A percentile compares a stretch with the other conserved stretches of the same genome.
Conservation (phyloP, 2,329 filamentous ascomycete genomes). For the Paraphoma sp. region DNA sequence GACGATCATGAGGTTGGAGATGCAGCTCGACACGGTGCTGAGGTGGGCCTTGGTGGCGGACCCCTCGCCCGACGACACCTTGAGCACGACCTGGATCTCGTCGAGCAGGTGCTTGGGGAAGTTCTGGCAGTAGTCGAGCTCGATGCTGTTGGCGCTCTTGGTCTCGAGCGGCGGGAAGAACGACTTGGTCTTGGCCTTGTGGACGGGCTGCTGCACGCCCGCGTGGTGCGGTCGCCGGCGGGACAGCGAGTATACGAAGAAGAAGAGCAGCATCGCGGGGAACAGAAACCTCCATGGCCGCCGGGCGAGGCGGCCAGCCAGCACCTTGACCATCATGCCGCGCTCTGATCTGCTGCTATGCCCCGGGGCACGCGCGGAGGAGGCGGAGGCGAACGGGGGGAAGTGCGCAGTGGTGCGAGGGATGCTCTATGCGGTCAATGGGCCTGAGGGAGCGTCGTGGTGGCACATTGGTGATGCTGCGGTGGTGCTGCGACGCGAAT, state of each 20-base stretch:
- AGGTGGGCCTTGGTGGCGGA: constrained; percentile 56
- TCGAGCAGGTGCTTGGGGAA: constrained; percentile 51
- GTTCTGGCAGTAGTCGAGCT: constrained; percentile 48
- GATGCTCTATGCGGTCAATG: neutral
- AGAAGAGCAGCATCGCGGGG: constrained; percentile 39
- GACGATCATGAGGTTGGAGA: constrained; percentile 63
- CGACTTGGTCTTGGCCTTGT: constrained; percentile 41
- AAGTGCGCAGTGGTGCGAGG: neutral
- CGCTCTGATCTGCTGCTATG: constrained; percentile 5
- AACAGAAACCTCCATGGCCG: constrained; percentile 42
- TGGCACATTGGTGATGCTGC: too few relatives aligned
- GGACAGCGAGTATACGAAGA: constrained; percentile 39
- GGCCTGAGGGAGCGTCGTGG: constrained; percentile 1
- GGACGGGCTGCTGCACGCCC: constrained; percentile 21
- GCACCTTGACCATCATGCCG: constrained; percentile 30
- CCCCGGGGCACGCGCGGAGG: constrained; percentile 6
- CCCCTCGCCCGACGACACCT: constrained; percentile 56
- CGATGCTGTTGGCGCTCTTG: constrained; percentile 33
- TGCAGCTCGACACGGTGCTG: constrained; percentile 60
- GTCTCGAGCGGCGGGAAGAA: constrained; percentile 46
- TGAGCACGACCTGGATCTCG: constrained; percentile 56
- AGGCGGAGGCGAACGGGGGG: constrained; percentile 1
- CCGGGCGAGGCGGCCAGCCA: constrained; percentile 34
- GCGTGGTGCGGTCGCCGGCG: constrained; percentile 18
- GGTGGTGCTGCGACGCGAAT: too few relatives aligned